phyloP scores from a whole-genome alignment of 129 eudicot species.

The Heracleum sosnowskyi region DNA sequence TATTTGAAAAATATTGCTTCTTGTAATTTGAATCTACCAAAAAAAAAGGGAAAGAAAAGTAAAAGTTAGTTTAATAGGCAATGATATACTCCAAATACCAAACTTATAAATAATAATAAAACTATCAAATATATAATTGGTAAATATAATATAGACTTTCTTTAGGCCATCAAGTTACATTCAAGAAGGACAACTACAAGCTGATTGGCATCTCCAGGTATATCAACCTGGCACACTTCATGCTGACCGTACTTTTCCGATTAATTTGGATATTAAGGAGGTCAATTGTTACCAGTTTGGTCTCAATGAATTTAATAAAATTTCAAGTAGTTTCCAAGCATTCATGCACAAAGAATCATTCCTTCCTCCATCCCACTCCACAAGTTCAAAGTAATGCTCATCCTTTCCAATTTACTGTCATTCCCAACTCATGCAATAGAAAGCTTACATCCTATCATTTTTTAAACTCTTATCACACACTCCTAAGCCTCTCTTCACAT shows the following conservation, averaged over 20 bases:
- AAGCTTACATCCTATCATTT: background rate
- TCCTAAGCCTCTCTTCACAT: background rate
- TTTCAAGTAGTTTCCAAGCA: background rate
- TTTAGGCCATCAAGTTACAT: background rate
- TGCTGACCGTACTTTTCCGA: background rate
- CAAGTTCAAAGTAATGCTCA: background rate
- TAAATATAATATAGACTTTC: background rate
- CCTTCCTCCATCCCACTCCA: background rate
- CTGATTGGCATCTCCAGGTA: background rate
- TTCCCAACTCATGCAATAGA: background rate
- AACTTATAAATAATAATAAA: background rate
- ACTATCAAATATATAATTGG: background rate
- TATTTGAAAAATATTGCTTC: background rate
- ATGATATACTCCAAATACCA: background rate
- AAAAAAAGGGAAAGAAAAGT: background rate
- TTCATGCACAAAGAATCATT: background rate
- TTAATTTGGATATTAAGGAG: background rate
- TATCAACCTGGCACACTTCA: slow-evolving; percentile 1
- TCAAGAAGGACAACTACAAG: background rate
- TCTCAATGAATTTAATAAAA: too few species aligned
- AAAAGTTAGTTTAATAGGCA: background rate
- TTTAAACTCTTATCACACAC: background rate
- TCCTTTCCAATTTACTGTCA: background rate
- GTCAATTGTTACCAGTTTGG: background rate
- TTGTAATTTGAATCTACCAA: slow-evolving; percentile 1